Evolutionary conservation across 139 green algal genomes (phyloP), one percentile per base, ranked within the genome.

Genomic region (Chlamydomonas asymmetrica): DNA sequence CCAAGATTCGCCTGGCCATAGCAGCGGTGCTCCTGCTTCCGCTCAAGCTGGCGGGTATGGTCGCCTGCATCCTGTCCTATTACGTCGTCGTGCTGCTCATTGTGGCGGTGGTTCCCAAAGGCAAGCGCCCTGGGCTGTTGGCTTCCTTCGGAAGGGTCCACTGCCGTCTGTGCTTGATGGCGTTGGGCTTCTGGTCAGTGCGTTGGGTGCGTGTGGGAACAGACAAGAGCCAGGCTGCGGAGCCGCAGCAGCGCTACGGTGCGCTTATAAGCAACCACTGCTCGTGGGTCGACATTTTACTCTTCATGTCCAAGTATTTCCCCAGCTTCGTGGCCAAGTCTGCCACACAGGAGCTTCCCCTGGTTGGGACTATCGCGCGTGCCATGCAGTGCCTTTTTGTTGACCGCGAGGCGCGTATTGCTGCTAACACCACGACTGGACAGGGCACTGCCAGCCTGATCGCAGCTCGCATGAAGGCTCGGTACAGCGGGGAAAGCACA

Each of bases 351-450:
- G 57, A 81, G 39, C 60, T 89, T 66, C 89, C 91, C 18, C 73
- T 97, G 31, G 76, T 97, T 31, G 92, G 92, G 22, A 49, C 88
- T 38, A 95, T 96, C 75, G 96, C 91, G 66, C 72, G 88, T 22
- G 75, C 85, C 39, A 95, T 97, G 84, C 78, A 86, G 13, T 97
- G 93, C 80, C 77, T 97, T 1, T 97, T 88, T 72, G 93, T 97
- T 25, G 82, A 97, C 61, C 78, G 93, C 6, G 90, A 94, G 34
- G 74, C 75, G 37, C 39, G 70, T 31, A 56, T 76, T n/a, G n/a
- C n/a, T n/a, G n/a, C n/a, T n/a, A n/a, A n/a, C n/a, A n/a, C n/a
- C n/a, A n/a, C n/a, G n/a, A n/a, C n/a, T n/a, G n/a, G n/a, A n/a
- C n/a, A n/a, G n/a, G n/a, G n/a, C n/a, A n/a, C n/a, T n/a, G n/a